Evolutionary conservation across 495 filamentous ascomycete species (phyloP).

Genomic region (Penicilliopsis zonata): DNA sequence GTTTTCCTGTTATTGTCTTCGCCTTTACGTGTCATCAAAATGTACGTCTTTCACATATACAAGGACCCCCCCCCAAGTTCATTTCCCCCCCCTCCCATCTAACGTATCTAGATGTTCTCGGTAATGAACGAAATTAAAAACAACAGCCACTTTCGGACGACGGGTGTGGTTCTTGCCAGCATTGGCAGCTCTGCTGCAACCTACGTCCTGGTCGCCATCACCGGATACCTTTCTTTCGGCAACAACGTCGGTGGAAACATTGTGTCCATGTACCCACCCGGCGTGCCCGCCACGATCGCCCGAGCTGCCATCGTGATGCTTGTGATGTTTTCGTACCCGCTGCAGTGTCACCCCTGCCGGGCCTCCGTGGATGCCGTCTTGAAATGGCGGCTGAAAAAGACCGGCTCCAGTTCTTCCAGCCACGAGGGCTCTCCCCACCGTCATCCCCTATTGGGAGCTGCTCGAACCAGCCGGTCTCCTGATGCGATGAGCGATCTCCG

Average conservation of each 20-base stretch:
- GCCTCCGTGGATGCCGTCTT: constrained; percentile 86
- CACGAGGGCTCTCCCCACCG: constrained; percentile 31
- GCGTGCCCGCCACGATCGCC: constrained; percentile 77
- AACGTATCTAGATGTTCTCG: constrained; percentile 71
- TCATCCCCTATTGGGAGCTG: constrained; percentile 26
- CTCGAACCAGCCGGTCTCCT: constrained; percentile 19
- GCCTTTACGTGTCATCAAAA: constrained; percentile 99
- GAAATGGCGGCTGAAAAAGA: constrained; percentile 68
- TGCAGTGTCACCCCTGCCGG: constrained; percentile 90
- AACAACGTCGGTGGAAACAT: constrained; percentile 82
- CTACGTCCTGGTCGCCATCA: constrained; percentile 86
- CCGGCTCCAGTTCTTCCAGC: constrained; percentile 12
- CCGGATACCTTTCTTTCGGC: constrained; percentile 91
- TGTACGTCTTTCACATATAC: constrained; percentile 49
- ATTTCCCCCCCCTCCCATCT: constrained; percentile 1
- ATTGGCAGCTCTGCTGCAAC: constrained; percentile 70
- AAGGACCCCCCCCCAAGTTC: no score
- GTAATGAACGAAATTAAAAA: constrained; percentile 90
- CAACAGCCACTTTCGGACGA: constrained; percentile 71
- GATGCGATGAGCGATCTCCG: constrained; percentile 71
- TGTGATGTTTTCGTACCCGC: constrained; percentile 92
- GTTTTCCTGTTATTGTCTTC: constrained; percentile 90
- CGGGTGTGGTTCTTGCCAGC: constrained; percentile 66
- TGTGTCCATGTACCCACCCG: constrained; percentile 79
- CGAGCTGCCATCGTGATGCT: constrained; percentile 92